A percentile compares a stretch with the other conserved stretches of the same genome.
These are phyloP conservation scores for Turritis glabra DNA, from an alignment of 345 rosid genomes.

Conservation along the genomic window DNA sequence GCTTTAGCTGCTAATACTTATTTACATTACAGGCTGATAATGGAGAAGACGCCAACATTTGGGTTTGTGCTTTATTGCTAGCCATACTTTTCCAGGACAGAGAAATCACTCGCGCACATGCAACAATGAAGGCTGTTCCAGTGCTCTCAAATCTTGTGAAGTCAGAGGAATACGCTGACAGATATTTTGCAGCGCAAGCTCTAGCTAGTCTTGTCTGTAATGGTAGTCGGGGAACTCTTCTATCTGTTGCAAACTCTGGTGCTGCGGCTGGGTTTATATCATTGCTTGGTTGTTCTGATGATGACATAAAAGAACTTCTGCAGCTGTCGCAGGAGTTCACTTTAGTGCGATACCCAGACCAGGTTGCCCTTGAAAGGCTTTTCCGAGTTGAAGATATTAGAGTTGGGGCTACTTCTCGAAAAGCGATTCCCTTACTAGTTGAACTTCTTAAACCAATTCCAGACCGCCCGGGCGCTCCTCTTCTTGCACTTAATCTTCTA, in stretches of 20 bases:
- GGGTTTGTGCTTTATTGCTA: conserved; percentile 94
- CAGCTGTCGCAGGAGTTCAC: conserved; percentile 81
- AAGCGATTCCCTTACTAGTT: conserved; percentile 95
- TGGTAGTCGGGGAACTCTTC: conserved; percentile 96
- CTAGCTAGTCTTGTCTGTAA: conserved; percentile 91
- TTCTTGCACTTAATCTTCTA: conserved; percentile 82
- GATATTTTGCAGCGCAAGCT: conserved; percentile 98
- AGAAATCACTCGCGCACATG: conserved; percentile 87
- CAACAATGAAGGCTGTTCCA: conserved; percentile 90
- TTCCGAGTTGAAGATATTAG: conserved; percentile 99
- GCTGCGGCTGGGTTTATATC: conserved; percentile 93
- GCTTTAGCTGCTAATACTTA: conserved; percentile 15
- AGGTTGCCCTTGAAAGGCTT: conserved; percentile 97
- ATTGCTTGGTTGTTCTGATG: conserved; percentile 95
- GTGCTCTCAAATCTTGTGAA: conserved; percentile 84
- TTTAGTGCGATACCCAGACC: conserved; percentile 87
- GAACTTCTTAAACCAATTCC: conserved; percentile 99
- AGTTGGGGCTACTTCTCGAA: conserved; percentile 95
- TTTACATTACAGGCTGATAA: conserved; percentile 67
- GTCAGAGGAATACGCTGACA: conserved; percentile 86
- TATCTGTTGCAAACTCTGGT: conserved; percentile 97
- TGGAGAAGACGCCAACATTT: conserved; percentile 81
- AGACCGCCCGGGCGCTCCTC: conserved; percentile 99
- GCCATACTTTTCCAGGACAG: conserved; percentile 95
- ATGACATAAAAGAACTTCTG: conserved; percentile 80